Evolutionary conservation across 305 asterid genomes (phyloP).

Genomic region (Fraxinus angustifolia): DNA sequence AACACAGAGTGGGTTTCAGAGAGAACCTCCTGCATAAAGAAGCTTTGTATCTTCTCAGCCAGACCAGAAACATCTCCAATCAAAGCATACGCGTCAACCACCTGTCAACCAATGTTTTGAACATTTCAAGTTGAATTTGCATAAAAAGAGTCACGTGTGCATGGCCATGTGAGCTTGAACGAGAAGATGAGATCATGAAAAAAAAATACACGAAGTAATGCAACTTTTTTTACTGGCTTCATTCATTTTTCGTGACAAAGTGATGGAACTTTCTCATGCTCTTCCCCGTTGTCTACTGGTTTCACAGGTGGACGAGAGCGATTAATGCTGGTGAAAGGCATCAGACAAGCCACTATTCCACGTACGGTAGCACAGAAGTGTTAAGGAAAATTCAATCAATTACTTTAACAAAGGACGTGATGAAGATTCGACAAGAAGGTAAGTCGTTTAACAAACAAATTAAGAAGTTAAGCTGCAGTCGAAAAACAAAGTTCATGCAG

Average conservation of each 20-base stretch:
- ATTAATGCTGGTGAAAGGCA: not conserved
- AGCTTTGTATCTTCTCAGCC: constrained; percentile 96
- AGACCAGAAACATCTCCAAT: constrained; percentile 96
- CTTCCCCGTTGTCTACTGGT: not conserved
- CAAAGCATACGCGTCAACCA: constrained; percentile 92
- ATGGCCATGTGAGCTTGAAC: constrained; percentile 6
- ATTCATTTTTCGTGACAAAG: not conserved
- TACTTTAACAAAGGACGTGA: not conserved
- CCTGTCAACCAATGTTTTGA: constrained; percentile 46
- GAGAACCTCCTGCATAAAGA: constrained; percentile 98
- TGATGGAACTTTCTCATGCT: not conserved
- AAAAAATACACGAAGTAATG: not conserved
- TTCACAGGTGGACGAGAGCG: not conserved
- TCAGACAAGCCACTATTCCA: not conserved
- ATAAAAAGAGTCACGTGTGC: constrained; percentile 20
- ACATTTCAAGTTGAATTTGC: constrained; percentile 19
- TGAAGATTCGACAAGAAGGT: not conserved
- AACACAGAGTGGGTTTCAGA: constrained; percentile 84
- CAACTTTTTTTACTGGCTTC: constrained; percentile 12
- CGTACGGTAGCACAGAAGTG: not conserved
- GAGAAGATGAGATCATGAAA: constrained; percentile 15
- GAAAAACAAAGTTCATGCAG: not conserved
- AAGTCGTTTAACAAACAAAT: not conserved
- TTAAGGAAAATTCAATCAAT: not conserved
- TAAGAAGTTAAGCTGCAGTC: not conserved